A percentile compares a stretch with the other conserved stretches of the same genome.
Evolutionary conservation across 345 rosid genomes (phyloP).

Genomic region (Lepidium africanum): DNA sequence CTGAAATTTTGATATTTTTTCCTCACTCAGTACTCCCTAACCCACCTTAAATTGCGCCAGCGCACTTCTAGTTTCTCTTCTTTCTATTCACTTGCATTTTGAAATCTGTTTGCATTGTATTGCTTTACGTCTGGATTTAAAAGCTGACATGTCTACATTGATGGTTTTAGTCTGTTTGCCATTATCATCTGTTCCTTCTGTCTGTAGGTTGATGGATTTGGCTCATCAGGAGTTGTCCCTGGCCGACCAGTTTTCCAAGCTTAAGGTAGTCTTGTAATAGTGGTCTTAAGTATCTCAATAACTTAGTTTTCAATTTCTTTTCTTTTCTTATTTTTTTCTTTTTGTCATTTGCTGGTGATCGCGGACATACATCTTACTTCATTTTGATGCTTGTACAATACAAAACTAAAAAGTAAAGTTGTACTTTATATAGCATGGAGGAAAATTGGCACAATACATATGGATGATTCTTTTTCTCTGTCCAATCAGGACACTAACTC

Average conservation of each 20-base stretch:
- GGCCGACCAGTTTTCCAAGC: slow-evolving; percentile 78
- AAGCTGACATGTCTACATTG: background rate
- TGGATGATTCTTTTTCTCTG: background rate
- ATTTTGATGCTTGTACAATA: background rate
- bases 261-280: slow-evolving; percentile 50
- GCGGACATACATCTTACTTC: background rate
- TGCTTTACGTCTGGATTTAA: background rate
- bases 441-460: slow-evolving; percentile 2
- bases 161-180: background rate
- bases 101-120: background rate
- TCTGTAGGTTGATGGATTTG: slow-evolving; percentile 76
- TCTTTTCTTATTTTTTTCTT: background rate
- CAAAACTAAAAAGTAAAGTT: background rate
- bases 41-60: slow-evolving; percentile 2
- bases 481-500: slow-evolving; percentile 9
- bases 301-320: background rate
- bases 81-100: background rate
- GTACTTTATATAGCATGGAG: background rate
- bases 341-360: slow-evolving; percentile 1
- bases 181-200: slow-evolving; percentile 10
- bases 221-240: slow-evolving; percentile 83
- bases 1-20: slow-evolving; percentile 4
- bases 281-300: background rate
- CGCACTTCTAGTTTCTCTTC: background rate
- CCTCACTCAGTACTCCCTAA: background rate